phyloP scores from a whole-genome alignment of 129 eudicot genomes.

The Scalesia atractyloides region DNA sequence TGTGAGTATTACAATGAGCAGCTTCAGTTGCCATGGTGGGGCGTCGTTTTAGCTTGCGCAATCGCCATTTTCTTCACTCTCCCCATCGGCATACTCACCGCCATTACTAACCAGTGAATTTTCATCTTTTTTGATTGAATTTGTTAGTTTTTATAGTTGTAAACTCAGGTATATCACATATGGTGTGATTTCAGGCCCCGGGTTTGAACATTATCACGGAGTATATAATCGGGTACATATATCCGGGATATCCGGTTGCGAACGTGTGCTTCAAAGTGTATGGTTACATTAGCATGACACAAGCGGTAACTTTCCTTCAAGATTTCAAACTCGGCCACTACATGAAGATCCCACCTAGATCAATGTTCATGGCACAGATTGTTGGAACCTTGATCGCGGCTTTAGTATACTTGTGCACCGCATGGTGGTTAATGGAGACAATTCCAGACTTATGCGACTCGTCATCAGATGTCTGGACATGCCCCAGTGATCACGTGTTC shows the following conservation, averaged over 20 bases:
- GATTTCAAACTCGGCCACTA: not conserved
- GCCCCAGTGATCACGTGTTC: not conserved
- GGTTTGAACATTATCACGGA: not conserved
- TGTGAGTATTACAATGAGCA: slow-evolving; percentile 91
- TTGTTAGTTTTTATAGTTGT: no score
- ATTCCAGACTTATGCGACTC: not conserved
- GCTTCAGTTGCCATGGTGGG: slow-evolving; percentile 99
- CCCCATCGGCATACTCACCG: slow-evolving; percentile 93
- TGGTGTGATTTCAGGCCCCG: not conserved
- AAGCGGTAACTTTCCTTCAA: not conserved
- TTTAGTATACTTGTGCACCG: no score
- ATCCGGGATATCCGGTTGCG: not conserved
- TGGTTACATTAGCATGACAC: slow-evolving; percentile 1
- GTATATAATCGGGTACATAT: not conserved
- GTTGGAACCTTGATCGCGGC: no score
- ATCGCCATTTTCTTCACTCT: slow-evolving; percentile 89
- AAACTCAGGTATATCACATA: no score
- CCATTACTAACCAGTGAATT: slow-evolving; percentile 48
- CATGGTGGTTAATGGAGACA: not conserved
- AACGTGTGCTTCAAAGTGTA: not conserved
- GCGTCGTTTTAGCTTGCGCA: slow-evolving; percentile 78
- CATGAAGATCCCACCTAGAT: not conserved
- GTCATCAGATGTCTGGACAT: not conserved
- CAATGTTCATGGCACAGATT: not conserved
- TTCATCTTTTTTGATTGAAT: no score